A percentile compares a stretch with the other conserved stretches of the same genome.
These are phyloP conservation scores for Ophiostoma piceae DNA, from an alignment of 2,329 filamentous ascomycete species.

Conservation along the genomic window DNA sequence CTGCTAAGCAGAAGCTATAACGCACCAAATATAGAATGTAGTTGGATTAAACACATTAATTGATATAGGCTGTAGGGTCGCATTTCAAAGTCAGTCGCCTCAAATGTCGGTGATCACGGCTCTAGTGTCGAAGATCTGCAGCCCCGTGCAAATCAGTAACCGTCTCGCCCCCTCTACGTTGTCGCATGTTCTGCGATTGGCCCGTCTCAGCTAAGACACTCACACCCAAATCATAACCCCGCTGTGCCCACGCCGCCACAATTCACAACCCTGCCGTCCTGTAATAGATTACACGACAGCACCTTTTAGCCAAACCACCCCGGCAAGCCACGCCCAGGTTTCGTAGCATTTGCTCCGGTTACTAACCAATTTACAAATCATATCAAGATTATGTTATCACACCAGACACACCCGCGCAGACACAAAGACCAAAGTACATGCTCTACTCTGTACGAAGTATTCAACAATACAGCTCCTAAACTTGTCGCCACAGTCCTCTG, in stretches of 20 bases:
- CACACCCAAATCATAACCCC: background rate
- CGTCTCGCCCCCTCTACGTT: background rate
- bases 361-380: background rate
- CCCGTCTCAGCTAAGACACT: background rate
- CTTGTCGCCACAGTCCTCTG: background rate
- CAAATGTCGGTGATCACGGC: background rate
- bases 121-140: background rate
- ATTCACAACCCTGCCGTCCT: background rate
- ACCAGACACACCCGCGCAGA: too few relatives aligned
- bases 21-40: background rate
- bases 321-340: background rate
- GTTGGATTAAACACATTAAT: slow-evolving; percentile 8
- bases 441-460: too few relatives aligned
- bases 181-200: background rate
- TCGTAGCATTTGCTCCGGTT: slow-evolving; percentile 4
- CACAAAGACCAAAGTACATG: background rate
- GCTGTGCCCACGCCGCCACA: background rate
- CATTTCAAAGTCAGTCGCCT: background rate
- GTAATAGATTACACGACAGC: background rate
- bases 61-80: background rate
- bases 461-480: too few relatives aligned
- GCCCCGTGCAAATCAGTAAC: background rate
- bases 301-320: background rate
- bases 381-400: background rate
- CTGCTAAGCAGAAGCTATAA: background rate